These are phyloP conservation scores for Eucalyptus polyanthemos DNA, from an alignment of 345 rosid genomes.

Conservation along the genomic window DNA sequence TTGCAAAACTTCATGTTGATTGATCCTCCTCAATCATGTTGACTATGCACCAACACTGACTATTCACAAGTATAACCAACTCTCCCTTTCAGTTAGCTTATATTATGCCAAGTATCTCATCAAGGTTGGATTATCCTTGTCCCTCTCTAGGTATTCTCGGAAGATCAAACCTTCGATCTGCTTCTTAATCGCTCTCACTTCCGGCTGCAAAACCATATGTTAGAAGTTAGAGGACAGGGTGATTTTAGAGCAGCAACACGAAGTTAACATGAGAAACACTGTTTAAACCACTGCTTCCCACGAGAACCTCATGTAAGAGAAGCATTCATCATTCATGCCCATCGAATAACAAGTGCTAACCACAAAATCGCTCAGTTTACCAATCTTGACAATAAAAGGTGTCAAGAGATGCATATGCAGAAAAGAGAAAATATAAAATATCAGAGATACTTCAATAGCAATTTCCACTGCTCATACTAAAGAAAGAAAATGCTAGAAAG, in stretches of 20 bases:
- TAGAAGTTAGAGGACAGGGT: not conserved
- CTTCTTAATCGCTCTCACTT: conserved; percentile 23
- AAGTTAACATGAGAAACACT: not conserved
- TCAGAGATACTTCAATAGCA: not conserved
- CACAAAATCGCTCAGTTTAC: not conserved
- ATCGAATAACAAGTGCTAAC: not conserved
- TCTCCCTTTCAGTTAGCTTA: not conserved
- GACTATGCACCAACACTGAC: not conserved
- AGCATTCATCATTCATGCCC: not conserved
- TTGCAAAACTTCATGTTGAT: not conserved
- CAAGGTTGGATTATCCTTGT: conserved; percentile 11
- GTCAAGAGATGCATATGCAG: not conserved
- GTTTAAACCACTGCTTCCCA: not conserved
- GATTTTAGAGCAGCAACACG: not conserved
- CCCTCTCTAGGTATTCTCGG: conserved; percentile 25
- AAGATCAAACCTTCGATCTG: conserved; percentile 25
- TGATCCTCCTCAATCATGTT: not conserved
- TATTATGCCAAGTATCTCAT: conserved; percentile 11
- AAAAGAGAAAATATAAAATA: not conserved
- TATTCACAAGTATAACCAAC: not conserved
- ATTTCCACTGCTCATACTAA: not conserved
- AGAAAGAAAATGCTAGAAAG: not conserved
- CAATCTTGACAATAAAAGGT: not conserved
- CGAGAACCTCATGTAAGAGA: not conserved
- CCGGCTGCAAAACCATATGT: conserved; percentile 18